These are phyloP conservation scores for Thermothelomyces thermophilus DNA, from an alignment of 2,329 filamentous ascomycete genomes.

Conservation along the genomic window DNA sequence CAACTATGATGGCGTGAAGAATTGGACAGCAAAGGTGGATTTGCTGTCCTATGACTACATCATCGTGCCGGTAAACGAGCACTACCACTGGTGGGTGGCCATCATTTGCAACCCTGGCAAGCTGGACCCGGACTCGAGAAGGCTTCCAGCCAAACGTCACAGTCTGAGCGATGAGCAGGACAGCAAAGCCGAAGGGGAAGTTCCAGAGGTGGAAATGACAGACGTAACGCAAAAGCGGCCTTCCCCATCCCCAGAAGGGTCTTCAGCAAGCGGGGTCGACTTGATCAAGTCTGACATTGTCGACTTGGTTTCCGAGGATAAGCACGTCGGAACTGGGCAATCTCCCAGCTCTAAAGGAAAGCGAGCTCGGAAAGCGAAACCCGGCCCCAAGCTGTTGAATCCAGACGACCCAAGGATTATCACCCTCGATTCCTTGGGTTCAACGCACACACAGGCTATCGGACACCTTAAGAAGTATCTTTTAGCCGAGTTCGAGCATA, in stretches of 20 bases:
- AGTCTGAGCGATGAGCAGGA: background rate
- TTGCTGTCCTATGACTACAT: constrained; percentile 83
- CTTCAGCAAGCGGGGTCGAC: background rate
- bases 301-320: constrained; percentile 13
- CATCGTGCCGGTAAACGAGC: constrained; percentile 85
- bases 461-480: constrained; percentile 70
- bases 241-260: background rate
- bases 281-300: background rate
- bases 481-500: constrained; percentile 59
- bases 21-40: constrained; percentile 83
- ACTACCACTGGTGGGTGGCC: constrained; percentile 85
- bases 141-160: background rate
- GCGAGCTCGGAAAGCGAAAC: constrained; percentile 26
- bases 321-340: constrained; percentile 2
- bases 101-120: constrained; percentile 85
- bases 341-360: constrained; percentile 4
- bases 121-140: constrained; percentile 37
- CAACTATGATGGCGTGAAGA: constrained; percentile 78
- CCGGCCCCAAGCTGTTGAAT: constrained; percentile 35
- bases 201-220: constrained; percentile 19
- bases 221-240: constrained; percentile 1
- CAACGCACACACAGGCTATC: constrained; percentile 56
- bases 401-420: constrained; percentile 63
- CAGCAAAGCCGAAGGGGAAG: background rate
- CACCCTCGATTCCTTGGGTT: constrained; percentile 79